Percentiles rank a stretch among this genome's conserved stretches.
Evolutionary conservation across 2,329 filamentous ascomycete genomes (phyloP).

Genomic region (Remersonia thermophila): DNA sequence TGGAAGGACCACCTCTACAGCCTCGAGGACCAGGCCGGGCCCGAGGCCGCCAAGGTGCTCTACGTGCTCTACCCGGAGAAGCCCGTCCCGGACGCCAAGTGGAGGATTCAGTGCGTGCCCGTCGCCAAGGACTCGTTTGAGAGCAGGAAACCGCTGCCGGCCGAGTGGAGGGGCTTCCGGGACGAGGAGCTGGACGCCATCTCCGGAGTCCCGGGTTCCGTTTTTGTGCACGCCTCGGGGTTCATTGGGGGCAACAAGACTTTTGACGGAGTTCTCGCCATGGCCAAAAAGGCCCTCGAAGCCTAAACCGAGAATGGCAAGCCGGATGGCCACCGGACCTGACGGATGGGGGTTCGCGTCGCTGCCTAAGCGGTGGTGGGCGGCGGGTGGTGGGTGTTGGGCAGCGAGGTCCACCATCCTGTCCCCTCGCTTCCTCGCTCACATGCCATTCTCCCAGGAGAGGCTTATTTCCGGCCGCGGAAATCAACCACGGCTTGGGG

Average conservation of each 20-base stretch:
- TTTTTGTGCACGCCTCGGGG: slow-evolving; percentile 88
- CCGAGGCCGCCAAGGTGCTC: slow-evolving; percentile 45
- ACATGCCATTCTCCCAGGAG: too few species aligned
- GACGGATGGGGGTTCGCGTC: not conserved
- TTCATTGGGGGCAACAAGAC: slow-evolving; percentile 96
- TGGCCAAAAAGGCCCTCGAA: slow-evolving; percentile 66
- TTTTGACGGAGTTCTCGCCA: slow-evolving; percentile 73
- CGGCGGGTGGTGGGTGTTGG: not conserved
- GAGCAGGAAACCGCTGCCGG: slow-evolving; percentile 82
- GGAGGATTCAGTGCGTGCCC: slow-evolving; percentile 89
- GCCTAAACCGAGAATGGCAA: too few species aligned
- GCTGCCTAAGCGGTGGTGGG: slow-evolving; percentile 8
- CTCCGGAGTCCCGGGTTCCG: slow-evolving; percentile 55
- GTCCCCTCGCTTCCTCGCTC: too few species aligned
- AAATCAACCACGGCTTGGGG: too few species aligned
- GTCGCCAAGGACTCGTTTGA: slow-evolving; percentile 75
- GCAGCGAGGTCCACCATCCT: too few species aligned
- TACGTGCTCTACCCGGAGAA: slow-evolving; percentile 91
- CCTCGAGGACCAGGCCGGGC: slow-evolving; percentile 52
- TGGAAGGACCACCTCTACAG: slow-evolving; percentile 96
- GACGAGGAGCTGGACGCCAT: slow-evolving; percentile 73
- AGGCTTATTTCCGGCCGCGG: too few species aligned
- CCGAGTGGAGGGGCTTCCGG: slow-evolving; percentile 81
- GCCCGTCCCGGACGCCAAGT: slow-evolving; percentile 62
- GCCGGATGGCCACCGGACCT: too few species aligned